These are phyloP conservation scores for Fusarium mundagurra DNA, from an alignment of 2,329 filamentous ascomycete species.

Conservation along the genomic window DNA sequence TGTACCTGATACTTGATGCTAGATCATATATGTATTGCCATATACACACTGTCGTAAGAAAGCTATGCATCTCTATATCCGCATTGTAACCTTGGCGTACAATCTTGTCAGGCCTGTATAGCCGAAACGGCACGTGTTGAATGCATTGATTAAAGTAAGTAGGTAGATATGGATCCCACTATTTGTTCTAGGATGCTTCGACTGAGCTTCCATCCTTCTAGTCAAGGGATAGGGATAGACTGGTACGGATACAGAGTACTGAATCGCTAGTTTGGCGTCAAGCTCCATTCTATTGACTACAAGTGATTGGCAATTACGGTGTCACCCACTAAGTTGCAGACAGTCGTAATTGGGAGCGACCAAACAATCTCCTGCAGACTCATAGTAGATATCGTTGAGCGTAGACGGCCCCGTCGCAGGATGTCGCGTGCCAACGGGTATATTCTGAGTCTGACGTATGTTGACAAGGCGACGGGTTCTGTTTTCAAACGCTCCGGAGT, in stretches of 20 bases:
- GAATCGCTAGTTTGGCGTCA: slow-evolving; percentile 11
- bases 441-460: background rate
- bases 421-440: background rate
- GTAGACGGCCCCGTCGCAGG: background rate
- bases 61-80: background rate
- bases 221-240: background rate
- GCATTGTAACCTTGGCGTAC: background rate
- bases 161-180: background rate
- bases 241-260: slow-evolving; percentile 6
- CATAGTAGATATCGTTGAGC: background rate
- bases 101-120: background rate
- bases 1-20: background rate
- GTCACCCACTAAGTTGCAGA: slow-evolving; percentile 4
- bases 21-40: background rate
- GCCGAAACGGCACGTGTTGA: background rate
- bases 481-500: background rate
- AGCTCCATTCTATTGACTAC: slow-evolving; percentile 10
- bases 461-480: background rate
- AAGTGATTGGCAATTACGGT: slow-evolving; percentile 25
- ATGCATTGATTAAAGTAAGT: background rate
- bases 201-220: slow-evolving; percentile 16
- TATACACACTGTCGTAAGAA: background rate
- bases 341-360: slow-evolving; percentile 16
- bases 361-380: slow-evolving; percentile 15
- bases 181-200: slow-evolving; percentile 27